A percentile compares a stretch with the other conserved stretches of the same genome.
Conservation (phyloP, 768 basidiomycete genomes). For the Kwoniella europaea region DNA sequence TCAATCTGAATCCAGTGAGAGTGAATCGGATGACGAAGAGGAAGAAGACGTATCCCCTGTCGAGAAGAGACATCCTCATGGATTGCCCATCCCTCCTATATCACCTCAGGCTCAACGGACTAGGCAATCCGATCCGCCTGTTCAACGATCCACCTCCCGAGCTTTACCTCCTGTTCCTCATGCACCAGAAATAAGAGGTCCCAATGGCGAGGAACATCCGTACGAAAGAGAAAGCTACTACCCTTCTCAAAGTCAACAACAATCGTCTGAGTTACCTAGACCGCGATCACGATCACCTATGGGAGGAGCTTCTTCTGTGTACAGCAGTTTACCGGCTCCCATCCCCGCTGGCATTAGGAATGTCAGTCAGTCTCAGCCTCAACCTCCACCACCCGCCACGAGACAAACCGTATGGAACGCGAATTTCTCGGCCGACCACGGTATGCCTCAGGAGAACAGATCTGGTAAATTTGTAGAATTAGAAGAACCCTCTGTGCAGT, state of each 20-base stretch:
- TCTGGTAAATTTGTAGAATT: conserved; percentile 70
- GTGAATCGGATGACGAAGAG: conserved; percentile 80
- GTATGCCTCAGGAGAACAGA: conserved; percentile 61
- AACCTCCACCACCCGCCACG: conserved; percentile 51
- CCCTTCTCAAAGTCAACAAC: conserved; percentile 15
- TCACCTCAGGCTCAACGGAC: conserved; percentile 7
- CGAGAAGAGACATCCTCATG: conserved; percentile 17
- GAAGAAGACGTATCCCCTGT: conserved; percentile 61
- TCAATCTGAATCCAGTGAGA: conserved; percentile 65
- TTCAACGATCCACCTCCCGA: conserved; percentile 36
- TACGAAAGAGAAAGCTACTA: conserved; percentile 12
- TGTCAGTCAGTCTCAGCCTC: conserved; percentile 5
- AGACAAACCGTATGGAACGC: conserved; percentile 86
- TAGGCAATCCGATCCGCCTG: conserved; percentile 27
- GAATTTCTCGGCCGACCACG: conserved; percentile 73
- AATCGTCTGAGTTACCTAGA: conserved; percentile 17
- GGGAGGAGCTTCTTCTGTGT: conserved; percentile 2
- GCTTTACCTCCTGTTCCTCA: conserved; percentile 46
- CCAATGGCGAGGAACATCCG: conserved; percentile 12
- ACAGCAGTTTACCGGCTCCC: conserved; percentile 12
- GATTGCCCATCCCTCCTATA: conserved; percentile 7
- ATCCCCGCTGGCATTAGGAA: neutral
- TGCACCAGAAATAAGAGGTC: conserved; percentile 18
- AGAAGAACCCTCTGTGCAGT: conserved; percentile 72
- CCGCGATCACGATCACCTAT: conserved; percentile 32